Evolutionary conservation across 768 basidiomycete genomes (phyloP), one percentile per base, ranked within the genome.

Genomic region (Jaapia argillacea): DNA sequence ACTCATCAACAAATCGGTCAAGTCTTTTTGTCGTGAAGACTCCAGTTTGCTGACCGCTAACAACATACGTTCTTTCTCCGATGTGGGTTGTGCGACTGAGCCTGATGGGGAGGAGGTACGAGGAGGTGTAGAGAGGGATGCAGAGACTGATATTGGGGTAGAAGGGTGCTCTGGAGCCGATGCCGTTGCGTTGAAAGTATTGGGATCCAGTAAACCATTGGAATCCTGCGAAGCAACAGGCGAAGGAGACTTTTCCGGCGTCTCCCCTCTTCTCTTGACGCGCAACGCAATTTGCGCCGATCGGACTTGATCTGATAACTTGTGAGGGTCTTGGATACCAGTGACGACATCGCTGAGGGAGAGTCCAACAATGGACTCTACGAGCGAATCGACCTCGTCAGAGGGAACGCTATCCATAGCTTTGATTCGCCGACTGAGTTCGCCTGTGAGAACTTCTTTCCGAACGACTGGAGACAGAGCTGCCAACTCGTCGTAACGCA

Each of bases 121-220:
- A 10, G 88, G 85, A 2, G 88, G 86, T 0, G 85, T 86, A 24
- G 81, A 79, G n/a, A 85, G 57, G 1, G 83, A 81, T 0, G 79
- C 75, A 45, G 77, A 77, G 45, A 86, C 70, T 1, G 87, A 89
- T 10, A 90, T 75, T 1, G 88, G 88, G 0, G 88, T 90, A 5
- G 83, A 85, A 0, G 88, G 88, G 48, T 89, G 87, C 54, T 91
- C 88, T 0, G 88, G 88, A n/a, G 87, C 87, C 40, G 84, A 86
- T 2, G 87, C 88, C 3, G 85, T 87, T 2, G 85, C 82, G 48
- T 75, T 75, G 20, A 77, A 60, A 5, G 74, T 69, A 44, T 69
- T 74, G 4, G 76, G 71, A 50, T 85, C 81, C 23, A 82, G 64
- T n/a, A 79, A 60, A 10, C n/a, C n/a, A 24, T 77, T 71, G 1